Percentiles rank a stretch among this genome's conserved stretches.
These are phyloP conservation scores for Pleurozium schreberi DNA, from an alignment of 225 moss, liverwort and hornwort genomes.

Conservation along the genomic window DNA sequence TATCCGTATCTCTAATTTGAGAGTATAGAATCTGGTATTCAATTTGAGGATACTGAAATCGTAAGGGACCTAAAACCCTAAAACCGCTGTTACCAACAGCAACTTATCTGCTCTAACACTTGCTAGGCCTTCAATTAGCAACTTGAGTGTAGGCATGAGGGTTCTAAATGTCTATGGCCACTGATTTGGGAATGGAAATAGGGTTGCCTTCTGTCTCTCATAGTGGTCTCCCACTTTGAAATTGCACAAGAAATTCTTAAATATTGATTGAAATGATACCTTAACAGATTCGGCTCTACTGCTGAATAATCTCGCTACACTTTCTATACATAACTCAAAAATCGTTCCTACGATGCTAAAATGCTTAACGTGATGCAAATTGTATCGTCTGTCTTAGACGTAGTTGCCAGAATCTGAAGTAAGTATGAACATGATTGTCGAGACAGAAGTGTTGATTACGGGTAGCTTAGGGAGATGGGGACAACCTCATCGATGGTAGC, in stretches of 20 bases:
- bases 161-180: neutral
- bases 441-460: neutral
- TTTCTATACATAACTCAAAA: neutral
- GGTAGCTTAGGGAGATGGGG: neutral
- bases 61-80: neutral
- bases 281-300: neutral
- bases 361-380: neutral
- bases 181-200: neutral
- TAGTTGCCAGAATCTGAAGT: neutral
- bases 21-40: neutral
- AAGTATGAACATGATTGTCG: neutral
- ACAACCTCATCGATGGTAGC: conserved; percentile 37
- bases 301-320: neutral
- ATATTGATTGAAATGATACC: neutral
- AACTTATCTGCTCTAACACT: neutral
- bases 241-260: neutral
- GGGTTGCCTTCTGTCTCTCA: neutral
- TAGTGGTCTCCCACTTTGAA: neutral
- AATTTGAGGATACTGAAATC: neutral
- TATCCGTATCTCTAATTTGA: neutral
- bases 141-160: neutral
- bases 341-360: neutral
- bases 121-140: neutral
- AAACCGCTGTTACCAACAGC: neutral
- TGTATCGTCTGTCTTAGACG: neutral